Evolutionary conservation across 2,329 filamentous ascomycete species (phyloP).

Genomic region (Beauveria sp.): DNA sequence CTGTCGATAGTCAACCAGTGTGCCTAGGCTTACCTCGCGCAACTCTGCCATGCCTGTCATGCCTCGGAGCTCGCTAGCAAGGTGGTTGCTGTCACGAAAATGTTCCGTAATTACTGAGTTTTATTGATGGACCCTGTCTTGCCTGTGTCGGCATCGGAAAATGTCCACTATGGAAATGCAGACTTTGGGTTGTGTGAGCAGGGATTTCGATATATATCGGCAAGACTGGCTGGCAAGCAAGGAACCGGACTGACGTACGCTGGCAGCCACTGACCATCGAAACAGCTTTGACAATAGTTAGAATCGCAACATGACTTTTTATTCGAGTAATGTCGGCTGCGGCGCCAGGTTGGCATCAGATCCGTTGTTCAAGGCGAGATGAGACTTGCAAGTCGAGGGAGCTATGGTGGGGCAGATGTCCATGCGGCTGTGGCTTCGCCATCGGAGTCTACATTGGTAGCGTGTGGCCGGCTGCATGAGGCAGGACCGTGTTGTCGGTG

Average conservation of each 20-base stretch:
- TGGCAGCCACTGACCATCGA: not conserved
- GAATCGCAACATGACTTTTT: no score
- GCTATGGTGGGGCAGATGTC: slow-evolving; percentile 1
- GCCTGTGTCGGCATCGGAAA: not conserved
- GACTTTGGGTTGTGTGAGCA: not conserved
- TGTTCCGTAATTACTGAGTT: not conserved
- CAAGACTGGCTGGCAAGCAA: not conserved
- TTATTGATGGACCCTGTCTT: not conserved
- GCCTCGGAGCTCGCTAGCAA: not conserved
- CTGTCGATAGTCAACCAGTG: not conserved
- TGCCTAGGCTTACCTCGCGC: not conserved
- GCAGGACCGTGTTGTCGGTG: not conserved
- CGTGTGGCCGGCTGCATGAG: not conserved
- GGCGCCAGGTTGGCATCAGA: not conserved
- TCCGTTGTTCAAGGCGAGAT: not conserved
- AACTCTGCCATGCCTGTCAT: not conserved
- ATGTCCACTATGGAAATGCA: not conserved
- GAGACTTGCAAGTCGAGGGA: not conserved
- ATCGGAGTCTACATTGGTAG: not conserved
- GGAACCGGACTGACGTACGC: not conserved
- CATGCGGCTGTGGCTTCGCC: not conserved
- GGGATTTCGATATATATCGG: not conserved
- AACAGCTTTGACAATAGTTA: not conserved
- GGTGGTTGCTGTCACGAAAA: not conserved
- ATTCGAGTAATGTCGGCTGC: no score